Conservation (phyloP, 208 protist species). For the Wallacemonas rigidus region DNA sequence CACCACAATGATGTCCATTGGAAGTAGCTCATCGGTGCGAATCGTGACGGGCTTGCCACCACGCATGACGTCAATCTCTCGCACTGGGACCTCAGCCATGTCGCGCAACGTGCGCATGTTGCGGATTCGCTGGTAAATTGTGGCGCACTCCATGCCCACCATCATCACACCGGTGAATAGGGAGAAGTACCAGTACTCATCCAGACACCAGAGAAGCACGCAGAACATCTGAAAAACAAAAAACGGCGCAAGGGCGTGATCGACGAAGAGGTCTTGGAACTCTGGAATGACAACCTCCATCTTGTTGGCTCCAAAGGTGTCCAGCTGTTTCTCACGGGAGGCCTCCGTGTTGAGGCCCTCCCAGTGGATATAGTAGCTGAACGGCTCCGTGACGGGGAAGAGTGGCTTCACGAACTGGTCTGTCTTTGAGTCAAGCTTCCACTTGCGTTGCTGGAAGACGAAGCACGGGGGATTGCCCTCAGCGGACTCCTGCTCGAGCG, state of each 20-base stretch:
- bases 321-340: constrained; percentile 52
- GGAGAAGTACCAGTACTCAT: constrained; percentile 98
- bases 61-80: constrained; percentile 72
- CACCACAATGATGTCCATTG: constrained; percentile 95
- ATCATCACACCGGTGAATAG: constrained; percentile 98
- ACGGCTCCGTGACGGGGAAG: constrained; percentile 78
- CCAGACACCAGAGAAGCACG: constrained; percentile 95
- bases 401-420: constrained; percentile 81
- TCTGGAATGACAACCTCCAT: constrained; percentile 96
- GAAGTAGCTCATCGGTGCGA: constrained; percentile 84
- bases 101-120: constrained; percentile 93
- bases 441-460: constrained; percentile 91
- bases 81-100: constrained; percentile 92
- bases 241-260: constrained; percentile 97
- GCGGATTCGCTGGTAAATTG: constrained; percentile 92
- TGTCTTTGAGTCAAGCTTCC: constrained; percentile 72
- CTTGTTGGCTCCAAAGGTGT: constrained; percentile 82
- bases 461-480: constrained; percentile 74
- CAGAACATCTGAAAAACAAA: constrained; percentile 99
- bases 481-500: constrained; percentile 55
- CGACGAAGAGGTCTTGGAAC: constrained; percentile 95
- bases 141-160: constrained; percentile 96
- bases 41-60: constrained; percentile 62
- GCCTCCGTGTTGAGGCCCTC: constrained; percentile 60
- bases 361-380: constrained; percentile 79